phyloP scores from a whole-genome alignment of 495 filamentous ascomycete species.

The Oleoguttula mirabilis region DNA sequence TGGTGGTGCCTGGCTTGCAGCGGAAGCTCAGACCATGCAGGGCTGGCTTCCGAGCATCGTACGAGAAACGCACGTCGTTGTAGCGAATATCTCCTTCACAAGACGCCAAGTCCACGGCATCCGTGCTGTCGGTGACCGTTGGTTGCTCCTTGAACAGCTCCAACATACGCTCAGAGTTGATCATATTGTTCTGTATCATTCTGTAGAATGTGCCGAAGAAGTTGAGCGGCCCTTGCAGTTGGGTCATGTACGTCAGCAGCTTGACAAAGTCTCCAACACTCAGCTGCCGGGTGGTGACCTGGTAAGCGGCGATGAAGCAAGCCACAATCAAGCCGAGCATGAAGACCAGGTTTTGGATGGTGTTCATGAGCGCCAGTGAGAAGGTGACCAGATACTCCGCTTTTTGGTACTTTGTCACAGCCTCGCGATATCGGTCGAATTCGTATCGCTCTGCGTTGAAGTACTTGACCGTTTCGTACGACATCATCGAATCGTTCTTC shows the following conservation, averaged over 20 bases:
- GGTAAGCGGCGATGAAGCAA: constrained; percentile 78
- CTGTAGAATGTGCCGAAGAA: constrained; percentile 98
- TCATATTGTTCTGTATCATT: constrained; percentile 90
- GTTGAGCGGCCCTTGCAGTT: constrained; percentile 85
- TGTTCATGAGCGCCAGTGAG: constrained; percentile 86
- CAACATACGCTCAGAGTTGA: constrained; percentile 87
- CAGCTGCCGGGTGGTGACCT: constrained; percentile 61
- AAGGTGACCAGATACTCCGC: constrained; percentile 81
- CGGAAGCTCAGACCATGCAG: constrained; percentile 69
- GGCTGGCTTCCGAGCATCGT: constrained; percentile 78
- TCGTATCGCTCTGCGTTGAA: constrained; percentile 96
- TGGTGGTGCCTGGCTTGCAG: constrained; percentile 80
- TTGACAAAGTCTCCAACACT: constrained; percentile 68
- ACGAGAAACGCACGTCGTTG: constrained; percentile 78
- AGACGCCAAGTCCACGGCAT: constrained; percentile 41
- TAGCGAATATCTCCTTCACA: constrained; percentile 78
- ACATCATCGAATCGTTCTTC: constrained; percentile 95
- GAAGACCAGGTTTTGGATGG: constrained; percentile 85
- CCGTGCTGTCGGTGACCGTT: constrained; percentile 64
- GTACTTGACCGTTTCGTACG: constrained; percentile 98
- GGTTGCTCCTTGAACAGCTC: constrained; percentile 93
- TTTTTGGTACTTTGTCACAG: constrained; percentile 69
- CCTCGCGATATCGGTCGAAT: constrained; percentile 69
- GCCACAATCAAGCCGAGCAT: constrained; percentile 75
- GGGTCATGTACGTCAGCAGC: constrained; percentile 79